phyloP scores from a whole-genome alignment of 2,329 filamentous ascomycete genomes.

The Scolecobasidium constrictum region DNA sequence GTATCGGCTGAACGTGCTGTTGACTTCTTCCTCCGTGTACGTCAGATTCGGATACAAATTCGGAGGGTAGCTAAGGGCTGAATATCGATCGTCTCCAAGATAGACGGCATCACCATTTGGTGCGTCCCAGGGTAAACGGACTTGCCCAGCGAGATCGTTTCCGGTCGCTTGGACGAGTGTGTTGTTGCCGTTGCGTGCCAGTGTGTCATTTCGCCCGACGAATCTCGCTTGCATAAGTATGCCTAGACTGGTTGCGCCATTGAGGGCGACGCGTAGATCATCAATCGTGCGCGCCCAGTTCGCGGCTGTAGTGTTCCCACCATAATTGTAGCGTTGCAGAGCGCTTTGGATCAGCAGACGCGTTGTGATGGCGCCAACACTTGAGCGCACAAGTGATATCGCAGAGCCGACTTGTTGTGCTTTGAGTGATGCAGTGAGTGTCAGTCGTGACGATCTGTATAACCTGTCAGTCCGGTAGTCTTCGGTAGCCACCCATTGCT shows the following conservation, averaged over 20 bases:
- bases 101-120: slow-evolving; percentile 47
- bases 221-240: slow-evolving; percentile 61
- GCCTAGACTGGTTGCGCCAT: slow-evolving; percentile 37
- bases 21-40: slow-evolving; percentile 35
- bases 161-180: slow-evolving; percentile 57
- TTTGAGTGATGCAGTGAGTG: slow-evolving; percentile 76
- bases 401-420: slow-evolving; percentile 70
- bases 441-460: slow-evolving; percentile 33
- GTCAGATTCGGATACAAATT: slow-evolving; percentile 70
- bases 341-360: slow-evolving; percentile 43
- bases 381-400: slow-evolving; percentile 67
- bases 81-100: slow-evolving; percentile 45
- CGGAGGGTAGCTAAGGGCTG: slow-evolving; percentile 52
- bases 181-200: slow-evolving; percentile 30
- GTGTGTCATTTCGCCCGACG: slow-evolving; percentile 52
- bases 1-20: slow-evolving; percentile 11
- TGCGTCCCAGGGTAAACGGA: slow-evolving; percentile 51
- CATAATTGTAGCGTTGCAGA: slow-evolving; percentile 36
- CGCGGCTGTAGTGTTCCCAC: slow-evolving; percentile 42
- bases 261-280: slow-evolving; percentile 65
- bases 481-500: no score
- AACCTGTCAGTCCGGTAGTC: no score
- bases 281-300: slow-evolving; percentile 51
- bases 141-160: slow-evolving; percentile 31
- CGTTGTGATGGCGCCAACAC: slow-evolving; percentile 60